These are phyloP conservation scores for Colletotrichum truncatum DNA, from an alignment of 2,329 filamentous ascomycete species.

Conservation along the genomic window DNA sequence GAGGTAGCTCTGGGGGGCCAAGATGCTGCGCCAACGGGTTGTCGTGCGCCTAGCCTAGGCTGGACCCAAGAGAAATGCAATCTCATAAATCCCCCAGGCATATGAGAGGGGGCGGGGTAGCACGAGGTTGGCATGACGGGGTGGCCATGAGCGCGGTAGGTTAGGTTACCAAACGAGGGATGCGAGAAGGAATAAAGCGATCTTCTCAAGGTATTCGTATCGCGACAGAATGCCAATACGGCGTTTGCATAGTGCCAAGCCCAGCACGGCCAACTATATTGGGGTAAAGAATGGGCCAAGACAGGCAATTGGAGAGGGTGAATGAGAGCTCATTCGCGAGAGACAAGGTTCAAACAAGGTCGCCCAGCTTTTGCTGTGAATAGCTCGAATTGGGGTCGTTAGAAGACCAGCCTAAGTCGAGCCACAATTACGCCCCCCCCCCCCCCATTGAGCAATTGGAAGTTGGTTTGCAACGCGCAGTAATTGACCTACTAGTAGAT, in stretches of 20 bases:
- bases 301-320: neutral
- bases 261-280: conserved; percentile 8
- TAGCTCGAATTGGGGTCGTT: neutral
- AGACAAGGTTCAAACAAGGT: conserved; percentile 6
- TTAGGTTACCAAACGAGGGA: neutral
- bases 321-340: neutral
- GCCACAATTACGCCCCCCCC: neutral
- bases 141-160: neutral
- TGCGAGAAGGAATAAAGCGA: conserved; percentile 1
- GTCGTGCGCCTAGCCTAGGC: neutral
- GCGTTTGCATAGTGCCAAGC: conserved; percentile 12
- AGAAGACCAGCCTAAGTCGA: neutral
- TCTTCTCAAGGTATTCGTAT: neutral
- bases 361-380: neutral
- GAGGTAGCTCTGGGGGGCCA: neutral
- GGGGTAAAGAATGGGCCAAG: conserved; percentile 12
- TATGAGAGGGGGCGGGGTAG: conserved; percentile 1
- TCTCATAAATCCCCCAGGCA: neutral
- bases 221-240: conserved; percentile 18
- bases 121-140: conserved; percentile 3
- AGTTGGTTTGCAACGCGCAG: neutral
- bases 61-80: conserved; percentile 1
- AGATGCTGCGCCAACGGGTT: conserved; percentile 13
- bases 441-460: neutral
- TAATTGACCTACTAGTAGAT: neutral